These are phyloP conservation scores for Trametes hirsuta DNA, from an alignment of 1,284 basidiomycete species.

Conservation along the genomic window DNA sequence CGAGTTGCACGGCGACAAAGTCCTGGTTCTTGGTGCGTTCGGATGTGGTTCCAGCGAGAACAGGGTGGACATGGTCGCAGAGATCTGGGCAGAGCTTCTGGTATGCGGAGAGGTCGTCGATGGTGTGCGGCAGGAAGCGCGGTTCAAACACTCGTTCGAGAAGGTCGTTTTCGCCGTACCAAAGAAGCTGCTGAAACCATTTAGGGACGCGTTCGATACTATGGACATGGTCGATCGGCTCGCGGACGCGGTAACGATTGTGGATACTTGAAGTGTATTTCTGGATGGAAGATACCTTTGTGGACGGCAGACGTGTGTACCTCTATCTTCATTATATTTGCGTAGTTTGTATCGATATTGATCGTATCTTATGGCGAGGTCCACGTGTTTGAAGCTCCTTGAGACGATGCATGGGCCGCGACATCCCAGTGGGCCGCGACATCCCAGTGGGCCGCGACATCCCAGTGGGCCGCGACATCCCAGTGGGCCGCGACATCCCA, in stretches of 20 bases:
- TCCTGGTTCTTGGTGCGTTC: conserved; percentile 51
- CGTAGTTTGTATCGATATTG: not conserved
- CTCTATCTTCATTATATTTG: conserved; percentile 3
- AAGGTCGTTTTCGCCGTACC: conserved; percentile 50
- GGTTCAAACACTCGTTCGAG: conserved; percentile 47
- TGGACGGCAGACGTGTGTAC: conserved; percentile 5
- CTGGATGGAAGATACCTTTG: conserved; percentile 7
- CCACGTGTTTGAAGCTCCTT: not conserved
- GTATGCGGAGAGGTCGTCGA: conserved; percentile 40
- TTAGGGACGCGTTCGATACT: conserved; percentile 45
- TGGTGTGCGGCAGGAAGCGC: conserved; percentile 30
- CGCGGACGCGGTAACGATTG: not conserved
- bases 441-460: no score
- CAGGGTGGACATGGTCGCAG: conserved; percentile 51
- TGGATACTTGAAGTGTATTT: conserved; percentile 4
- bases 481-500: no score
- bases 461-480: no score
- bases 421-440: no score
- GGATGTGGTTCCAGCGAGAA: conserved; percentile 50
- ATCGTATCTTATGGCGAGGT: not conserved
- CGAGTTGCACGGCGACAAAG: conserved; percentile 45
- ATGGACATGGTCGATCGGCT: conserved; percentile 9
- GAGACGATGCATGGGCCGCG: no score
- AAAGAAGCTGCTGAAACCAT: conserved; percentile 40
- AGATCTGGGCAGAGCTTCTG: conserved; percentile 60